Evolutionary conservation across 129 eudicot species (phyloP).

Genomic region (Helianthus tuberosus): DNA sequence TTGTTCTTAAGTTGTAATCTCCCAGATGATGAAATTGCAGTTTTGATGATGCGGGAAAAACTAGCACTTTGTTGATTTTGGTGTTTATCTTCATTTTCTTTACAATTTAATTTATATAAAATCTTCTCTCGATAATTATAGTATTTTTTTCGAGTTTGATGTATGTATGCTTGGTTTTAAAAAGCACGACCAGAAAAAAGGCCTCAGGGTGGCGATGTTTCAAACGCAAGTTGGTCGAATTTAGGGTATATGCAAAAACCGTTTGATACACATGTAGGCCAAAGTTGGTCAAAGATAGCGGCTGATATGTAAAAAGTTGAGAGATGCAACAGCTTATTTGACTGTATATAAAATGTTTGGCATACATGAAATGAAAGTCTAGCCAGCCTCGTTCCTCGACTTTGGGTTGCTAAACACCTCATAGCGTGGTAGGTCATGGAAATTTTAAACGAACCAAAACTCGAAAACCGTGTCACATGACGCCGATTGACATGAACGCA

Average conservation of each 20-base stretch:
- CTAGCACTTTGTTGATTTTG: conserved; percentile 5
- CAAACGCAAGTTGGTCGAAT: background rate
- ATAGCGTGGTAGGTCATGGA: background rate
- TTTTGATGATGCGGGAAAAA: conserved; percentile 12
- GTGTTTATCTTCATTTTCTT: background rate
- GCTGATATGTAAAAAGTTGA: background rate
- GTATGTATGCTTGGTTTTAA: background rate
- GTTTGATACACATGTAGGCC: background rate
- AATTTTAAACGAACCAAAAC: no score
- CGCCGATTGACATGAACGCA: no score
- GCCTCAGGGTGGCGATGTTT: background rate
- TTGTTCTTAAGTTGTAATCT: conserved; percentile 61
- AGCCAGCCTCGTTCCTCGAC: background rate
- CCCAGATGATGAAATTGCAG: conserved; percentile 7
- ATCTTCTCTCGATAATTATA: conserved; percentile 4
- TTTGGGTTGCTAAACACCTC: background rate
- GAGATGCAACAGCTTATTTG: background rate
- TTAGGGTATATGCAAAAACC: background rate
- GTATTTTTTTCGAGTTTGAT: background rate
- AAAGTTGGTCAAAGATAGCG: background rate
- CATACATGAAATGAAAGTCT: background rate
- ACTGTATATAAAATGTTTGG: background rate
- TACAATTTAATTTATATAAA: background rate
- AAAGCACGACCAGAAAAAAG: background rate
- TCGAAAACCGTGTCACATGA: no score